Conservation (phyloP, 306 rosid genomes). For the Rubus idaeus region DNA sequence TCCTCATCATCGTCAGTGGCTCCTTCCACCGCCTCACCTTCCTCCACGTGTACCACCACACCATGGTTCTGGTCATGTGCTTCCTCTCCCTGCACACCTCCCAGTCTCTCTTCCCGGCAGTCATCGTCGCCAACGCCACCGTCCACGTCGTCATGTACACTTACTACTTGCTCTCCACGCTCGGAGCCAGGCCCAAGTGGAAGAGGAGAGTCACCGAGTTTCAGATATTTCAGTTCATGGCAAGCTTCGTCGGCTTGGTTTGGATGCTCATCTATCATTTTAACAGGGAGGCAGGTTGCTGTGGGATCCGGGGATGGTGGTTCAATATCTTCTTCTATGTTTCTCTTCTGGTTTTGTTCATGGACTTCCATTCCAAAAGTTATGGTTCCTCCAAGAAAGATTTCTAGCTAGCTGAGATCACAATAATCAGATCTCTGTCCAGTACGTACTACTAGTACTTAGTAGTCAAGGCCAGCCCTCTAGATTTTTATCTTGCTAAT, state of each 20-base stretch:
- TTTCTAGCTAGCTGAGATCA: neutral
- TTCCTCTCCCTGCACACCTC: slow-evolving; percentile 65
- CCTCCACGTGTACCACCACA: slow-evolving; percentile 95
- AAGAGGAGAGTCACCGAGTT: slow-evolving; percentile 69
- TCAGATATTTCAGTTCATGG: slow-evolving; percentile 76
- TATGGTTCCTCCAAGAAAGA: slow-evolving; percentile 32
- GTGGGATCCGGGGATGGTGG: slow-evolving; percentile 75
- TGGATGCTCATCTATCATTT: slow-evolving; percentile 64
- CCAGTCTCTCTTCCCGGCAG: slow-evolving; percentile 80
- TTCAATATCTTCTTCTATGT: slow-evolving; percentile 74
- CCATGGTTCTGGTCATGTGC: slow-evolving; percentile 75
- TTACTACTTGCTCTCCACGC: slow-evolving; percentile 58
- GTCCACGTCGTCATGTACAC: slow-evolving; percentile 87
- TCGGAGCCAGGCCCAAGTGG: slow-evolving; percentile 73
- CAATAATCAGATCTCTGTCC: neutral
- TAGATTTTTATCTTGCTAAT: neutral
- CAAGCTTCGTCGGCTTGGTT: slow-evolving; percentile 67
- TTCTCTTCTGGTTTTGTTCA: slow-evolving; percentile 68
- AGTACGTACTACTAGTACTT: neutral
- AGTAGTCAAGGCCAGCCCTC: neutral
- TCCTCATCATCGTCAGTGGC: slow-evolving; percentile 58
- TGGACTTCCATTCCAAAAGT: slow-evolving; percentile 69
- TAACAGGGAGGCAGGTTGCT: slow-evolving; percentile 51
- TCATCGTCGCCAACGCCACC: slow-evolving; percentile 64
- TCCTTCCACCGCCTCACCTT: slow-evolving; percentile 63